Conservation (phyloP, 2,329 filamentous ascomycete species). For the Elsinoe arachidis region DNA sequence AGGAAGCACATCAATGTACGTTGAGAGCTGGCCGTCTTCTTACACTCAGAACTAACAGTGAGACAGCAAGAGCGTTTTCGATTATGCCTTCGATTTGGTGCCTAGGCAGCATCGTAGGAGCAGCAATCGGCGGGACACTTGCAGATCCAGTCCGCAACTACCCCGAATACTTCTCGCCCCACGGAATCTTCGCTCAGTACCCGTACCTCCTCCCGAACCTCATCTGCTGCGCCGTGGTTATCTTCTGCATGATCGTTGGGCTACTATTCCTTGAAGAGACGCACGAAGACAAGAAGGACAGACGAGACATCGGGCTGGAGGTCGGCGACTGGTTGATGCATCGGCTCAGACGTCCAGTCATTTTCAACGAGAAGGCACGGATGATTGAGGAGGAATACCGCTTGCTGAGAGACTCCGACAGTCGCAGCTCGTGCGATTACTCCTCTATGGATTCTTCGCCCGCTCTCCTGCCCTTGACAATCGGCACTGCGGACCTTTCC, state of each 20-base stretch:
- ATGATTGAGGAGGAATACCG: constrained; percentile 35
- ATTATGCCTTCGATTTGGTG: constrained; percentile 99
- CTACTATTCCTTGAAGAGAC: constrained; percentile 90
- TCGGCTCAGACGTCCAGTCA: not conserved
- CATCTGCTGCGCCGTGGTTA: constrained; percentile 73
- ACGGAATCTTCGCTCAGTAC: constrained; percentile 73
- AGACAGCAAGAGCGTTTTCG: constrained; percentile 75
- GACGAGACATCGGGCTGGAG: constrained; percentile 67
- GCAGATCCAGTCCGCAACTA: constrained; percentile 80
- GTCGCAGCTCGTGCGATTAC: constrained; percentile 43
- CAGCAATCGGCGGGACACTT: constrained; percentile 80
- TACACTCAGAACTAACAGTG: constrained; percentile 12
- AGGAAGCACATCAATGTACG: constrained; percentile 85
- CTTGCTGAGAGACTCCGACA: constrained; percentile 46
- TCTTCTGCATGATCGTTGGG: constrained; percentile 67
- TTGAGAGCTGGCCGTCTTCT: constrained; percentile 14
- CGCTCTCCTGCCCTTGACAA: constrained; percentile 29
- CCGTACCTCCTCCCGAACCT: constrained; percentile 89
- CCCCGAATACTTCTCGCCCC: constrained; percentile 60
- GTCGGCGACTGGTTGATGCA: constrained; percentile 60
- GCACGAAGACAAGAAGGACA: constrained; percentile 69
- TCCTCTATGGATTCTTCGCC: constrained; percentile 49
- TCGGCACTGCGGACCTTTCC: constrained; percentile 26
- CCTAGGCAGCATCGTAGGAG: constrained; percentile 87
- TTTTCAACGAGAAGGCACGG: constrained; percentile 18